Conservation (phyloP, 2,329 filamentous ascomycete species). For the Diaporthe capsici region DNA sequence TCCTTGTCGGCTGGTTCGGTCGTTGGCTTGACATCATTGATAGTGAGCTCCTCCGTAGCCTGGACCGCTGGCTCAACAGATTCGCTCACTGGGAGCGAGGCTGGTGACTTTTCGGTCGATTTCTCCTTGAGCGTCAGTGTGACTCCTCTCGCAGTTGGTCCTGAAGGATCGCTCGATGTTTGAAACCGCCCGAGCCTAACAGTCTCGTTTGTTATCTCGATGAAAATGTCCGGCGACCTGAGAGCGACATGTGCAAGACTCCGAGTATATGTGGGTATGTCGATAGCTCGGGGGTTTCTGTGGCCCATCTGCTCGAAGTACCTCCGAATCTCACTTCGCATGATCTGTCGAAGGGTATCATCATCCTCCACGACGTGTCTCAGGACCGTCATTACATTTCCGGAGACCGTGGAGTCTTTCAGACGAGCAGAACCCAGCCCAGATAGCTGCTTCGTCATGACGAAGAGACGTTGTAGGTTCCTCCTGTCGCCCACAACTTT, state of each 20-base stretch:
- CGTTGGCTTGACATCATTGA: conserved; percentile 70
- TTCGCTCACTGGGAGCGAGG: conserved; percentile 52
- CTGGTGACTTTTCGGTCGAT: conserved; percentile 17
- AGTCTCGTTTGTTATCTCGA: conserved; percentile 88
- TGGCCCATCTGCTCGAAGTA: conserved; percentile 73
- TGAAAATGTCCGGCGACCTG: conserved; percentile 86
- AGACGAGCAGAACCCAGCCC: conserved; percentile 83
- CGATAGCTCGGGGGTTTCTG: conserved; percentile 69
- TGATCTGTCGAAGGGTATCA: conserved; percentile 89
- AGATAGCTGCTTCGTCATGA: conserved; percentile 94
- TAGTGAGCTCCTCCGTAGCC: conserved; percentile 61
- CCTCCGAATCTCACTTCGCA: conserved; percentile 89
- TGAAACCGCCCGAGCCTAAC: conserved; percentile 77
- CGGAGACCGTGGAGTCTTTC: conserved; percentile 64
- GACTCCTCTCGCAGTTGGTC: conserved; percentile 43
- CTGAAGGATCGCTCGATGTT: conserved; percentile 50
- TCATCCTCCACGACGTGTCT: conserved; percentile 97
- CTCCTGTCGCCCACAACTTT: conserved; percentile 85
- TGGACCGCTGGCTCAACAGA: conserved; percentile 61
- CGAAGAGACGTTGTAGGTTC: conserved; percentile 89
- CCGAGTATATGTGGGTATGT: conserved; percentile 81
- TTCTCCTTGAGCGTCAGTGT: conserved; percentile 39
- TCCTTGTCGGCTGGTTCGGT: conserved; percentile 73
- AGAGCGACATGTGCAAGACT: conserved; percentile 84
- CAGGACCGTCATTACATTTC: conserved; percentile 85